These are phyloP conservation scores for Beta macrorhiza DNA, from an alignment of 179 eudicot genomes.

Conservation along the genomic window DNA sequence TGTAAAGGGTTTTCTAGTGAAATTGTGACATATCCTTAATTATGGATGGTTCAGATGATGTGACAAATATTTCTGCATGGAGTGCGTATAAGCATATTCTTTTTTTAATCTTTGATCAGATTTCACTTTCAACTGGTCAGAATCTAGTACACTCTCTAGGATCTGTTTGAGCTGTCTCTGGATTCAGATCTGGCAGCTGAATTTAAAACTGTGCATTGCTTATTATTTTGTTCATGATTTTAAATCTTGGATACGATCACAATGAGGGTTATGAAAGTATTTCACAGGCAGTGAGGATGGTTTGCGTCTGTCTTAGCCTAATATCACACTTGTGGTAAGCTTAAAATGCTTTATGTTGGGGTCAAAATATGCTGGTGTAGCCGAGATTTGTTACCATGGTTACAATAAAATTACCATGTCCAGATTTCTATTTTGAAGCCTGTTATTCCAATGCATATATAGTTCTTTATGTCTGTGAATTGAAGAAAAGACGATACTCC, in stretches of 20 bases:
- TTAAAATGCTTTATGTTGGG: no score
- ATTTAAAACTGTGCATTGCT: background rate
- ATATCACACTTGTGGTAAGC: no score
- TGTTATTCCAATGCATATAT: background rate
- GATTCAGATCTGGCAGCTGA: background rate
- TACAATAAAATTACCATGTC: background rate
- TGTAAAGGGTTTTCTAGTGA: no score
- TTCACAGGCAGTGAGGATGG: no score
- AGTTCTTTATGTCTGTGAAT: background rate
- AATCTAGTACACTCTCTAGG: no score
- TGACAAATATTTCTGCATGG: background rate
- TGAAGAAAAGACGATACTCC: background rate
- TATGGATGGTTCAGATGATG: background rate
- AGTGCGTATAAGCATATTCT: background rate
- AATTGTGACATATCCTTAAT: background rate
- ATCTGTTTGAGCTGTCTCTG: background rate
- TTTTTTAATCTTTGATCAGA: background rate
- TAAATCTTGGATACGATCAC: no score
- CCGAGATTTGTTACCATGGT: no score
- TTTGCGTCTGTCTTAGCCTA: no score
- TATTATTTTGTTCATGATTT: no score
- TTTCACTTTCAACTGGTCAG: no score
- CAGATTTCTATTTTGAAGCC: background rate
- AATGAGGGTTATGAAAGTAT: no score
- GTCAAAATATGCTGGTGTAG: no score